Conservation (phyloP, 2,329 filamentous ascomycete species). For the Gyromitra esculenta region DNA sequence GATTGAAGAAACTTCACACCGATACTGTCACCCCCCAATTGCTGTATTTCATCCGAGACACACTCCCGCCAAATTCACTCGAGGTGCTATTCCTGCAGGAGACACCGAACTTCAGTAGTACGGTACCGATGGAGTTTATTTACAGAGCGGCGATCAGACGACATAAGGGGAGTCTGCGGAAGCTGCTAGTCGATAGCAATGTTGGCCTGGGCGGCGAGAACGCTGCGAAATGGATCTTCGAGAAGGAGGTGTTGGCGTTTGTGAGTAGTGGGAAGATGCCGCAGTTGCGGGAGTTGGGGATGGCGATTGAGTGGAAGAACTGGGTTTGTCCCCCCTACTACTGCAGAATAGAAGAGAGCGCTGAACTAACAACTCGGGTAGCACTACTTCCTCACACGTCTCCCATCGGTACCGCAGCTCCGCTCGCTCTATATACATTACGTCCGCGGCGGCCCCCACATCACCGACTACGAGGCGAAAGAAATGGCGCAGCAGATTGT, state of each 20-base stretch:
- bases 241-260: conserved; percentile 74
- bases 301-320: conserved; percentile 77
- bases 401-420: conserved; percentile 76
- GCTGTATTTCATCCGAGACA: conserved; percentile 78
- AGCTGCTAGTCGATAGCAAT: conserved; percentile 76
- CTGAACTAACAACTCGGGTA: conserved; percentile 59
- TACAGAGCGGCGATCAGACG: conserved; percentile 75
- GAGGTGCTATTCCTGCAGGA: conserved; percentile 82
- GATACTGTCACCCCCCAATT: conserved; percentile 75
- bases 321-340: conserved; percentile 69
- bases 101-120: conserved; percentile 66
- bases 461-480: conserved; percentile 69
- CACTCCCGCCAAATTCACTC: conserved; percentile 79
- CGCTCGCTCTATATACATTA: conserved; percentile 76
- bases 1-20: conserved; percentile 78
- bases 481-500: conserved; percentile 80
- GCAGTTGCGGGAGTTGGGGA: conserved; percentile 74
- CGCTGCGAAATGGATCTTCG: conserved; percentile 73
- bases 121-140: conserved; percentile 74
- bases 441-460: conserved; percentile 68
- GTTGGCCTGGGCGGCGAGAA: conserved; percentile 64
- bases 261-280: conserved; percentile 80
- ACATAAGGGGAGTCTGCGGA: conserved; percentile 76
- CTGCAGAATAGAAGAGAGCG: conserved; percentile 14
- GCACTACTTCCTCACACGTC: conserved; percentile 80